A percentile compares a stretch with the other conserved stretches of the same genome.
Conservation (phyloP, 139 green algal species). For the Limnomonas spitsbergensis region DNA sequence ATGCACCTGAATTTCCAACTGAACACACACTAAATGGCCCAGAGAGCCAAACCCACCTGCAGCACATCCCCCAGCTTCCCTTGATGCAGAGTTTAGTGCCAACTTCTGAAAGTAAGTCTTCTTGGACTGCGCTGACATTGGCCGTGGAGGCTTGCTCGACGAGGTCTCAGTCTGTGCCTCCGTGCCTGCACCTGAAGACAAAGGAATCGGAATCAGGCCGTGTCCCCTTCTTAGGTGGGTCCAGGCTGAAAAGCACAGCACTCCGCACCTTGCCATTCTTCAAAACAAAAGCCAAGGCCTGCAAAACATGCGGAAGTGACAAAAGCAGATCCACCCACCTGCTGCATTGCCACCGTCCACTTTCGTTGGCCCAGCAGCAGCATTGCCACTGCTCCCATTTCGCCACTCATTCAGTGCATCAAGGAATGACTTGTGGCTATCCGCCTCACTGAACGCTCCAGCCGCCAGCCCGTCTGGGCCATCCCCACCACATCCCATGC, state of each 20-base stretch:
- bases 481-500: constrained; percentile 20
- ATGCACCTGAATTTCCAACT: no score
- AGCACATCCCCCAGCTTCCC: neutral
- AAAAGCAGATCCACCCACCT: no score
- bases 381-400: constrained; percentile 21
- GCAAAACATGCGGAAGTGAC: no score
- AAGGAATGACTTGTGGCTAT: constrained; percentile 43
- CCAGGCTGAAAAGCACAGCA: no score
- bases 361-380: neutral
- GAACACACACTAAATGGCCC: no score
- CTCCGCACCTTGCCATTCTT: no score
- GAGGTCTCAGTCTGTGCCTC: constrained; percentile 3
- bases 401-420: constrained; percentile 47
- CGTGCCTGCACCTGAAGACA: constrained; percentile 7
- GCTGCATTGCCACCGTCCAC: no score
- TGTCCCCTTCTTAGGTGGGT: no score
- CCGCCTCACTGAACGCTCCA: constrained; percentile 36
- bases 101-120: constrained; percentile 11
- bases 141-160: neutral
- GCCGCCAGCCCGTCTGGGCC: neutral
- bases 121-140: neutral
- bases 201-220: no score
- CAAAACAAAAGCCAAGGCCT: no score
- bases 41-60: no score
- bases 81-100: neutral